Conservation (phyloP, 2,329 filamentous ascomycete species). For the Cytospora piceicola region DNA sequence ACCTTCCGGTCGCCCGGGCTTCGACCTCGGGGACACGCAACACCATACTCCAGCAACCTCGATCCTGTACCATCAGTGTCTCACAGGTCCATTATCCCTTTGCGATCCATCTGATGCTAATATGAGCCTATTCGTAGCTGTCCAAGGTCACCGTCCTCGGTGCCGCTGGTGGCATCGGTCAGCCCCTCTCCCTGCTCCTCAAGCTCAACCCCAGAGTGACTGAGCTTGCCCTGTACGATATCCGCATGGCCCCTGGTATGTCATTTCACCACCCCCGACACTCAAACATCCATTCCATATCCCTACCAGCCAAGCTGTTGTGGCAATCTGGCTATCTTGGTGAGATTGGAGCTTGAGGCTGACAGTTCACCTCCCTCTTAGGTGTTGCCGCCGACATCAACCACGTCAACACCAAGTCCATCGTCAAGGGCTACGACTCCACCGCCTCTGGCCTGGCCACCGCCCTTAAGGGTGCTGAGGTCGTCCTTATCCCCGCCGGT, state of each 20-base stretch:
- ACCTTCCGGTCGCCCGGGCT: slow-evolving; percentile 24
- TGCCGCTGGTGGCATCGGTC: slow-evolving; percentile 96
- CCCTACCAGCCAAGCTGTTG: neutral
- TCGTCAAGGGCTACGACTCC: slow-evolving; percentile 86
- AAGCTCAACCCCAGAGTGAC: slow-evolving; percentile 97
- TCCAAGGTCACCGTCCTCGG: slow-evolving; percentile 98
- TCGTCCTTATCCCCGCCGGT: slow-evolving; percentile 97
- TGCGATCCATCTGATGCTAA: slow-evolving; percentile 19
- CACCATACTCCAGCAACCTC: neutral
- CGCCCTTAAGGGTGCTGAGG: slow-evolving; percentile 84
- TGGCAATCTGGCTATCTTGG: neutral
- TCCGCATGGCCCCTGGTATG: slow-evolving; percentile 87
- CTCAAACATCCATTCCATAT: neutral
- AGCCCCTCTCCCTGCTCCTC: slow-evolving; percentile 94
- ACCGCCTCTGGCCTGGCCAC: slow-evolving; percentile 74
- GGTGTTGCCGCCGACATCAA: slow-evolving; percentile 98
- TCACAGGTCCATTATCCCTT: slow-evolving; percentile 3
- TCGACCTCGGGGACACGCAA: slow-evolving; percentile 32
- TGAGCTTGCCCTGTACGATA: slow-evolving; percentile 96
- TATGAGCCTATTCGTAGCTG: slow-evolving; percentile 59
- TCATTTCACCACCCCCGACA: neutral
- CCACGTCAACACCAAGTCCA: slow-evolving; percentile 99
- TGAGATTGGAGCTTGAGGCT: slow-evolving; percentile 32
- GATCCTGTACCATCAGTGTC: slow-evolving; percentile 12
- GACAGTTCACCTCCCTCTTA: slow-evolving; percentile 43